These are phyloP conservation scores for Sodiomyces alkalinus DNA, from an alignment of 2,329 filamentous ascomycete species.

Conservation along the genomic window DNA sequence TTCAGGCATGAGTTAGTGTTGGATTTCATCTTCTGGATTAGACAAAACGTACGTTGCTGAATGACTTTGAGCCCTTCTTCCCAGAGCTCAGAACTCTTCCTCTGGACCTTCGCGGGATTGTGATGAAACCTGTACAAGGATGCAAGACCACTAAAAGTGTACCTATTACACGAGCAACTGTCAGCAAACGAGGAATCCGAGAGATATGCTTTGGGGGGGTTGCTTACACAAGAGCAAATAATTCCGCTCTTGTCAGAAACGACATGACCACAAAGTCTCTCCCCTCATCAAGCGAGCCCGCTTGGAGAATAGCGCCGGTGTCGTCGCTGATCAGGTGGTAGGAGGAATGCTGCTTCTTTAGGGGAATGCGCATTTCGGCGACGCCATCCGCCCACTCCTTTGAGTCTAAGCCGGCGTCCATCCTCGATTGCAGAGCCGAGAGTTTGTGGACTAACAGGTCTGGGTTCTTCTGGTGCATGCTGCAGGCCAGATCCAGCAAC, in stretches of 20 bases:
- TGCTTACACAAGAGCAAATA: slow-evolving; percentile 38
- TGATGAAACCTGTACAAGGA: slow-evolving; percentile 23
- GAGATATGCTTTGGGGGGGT: not conserved
- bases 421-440: slow-evolving; percentile 40
- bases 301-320: slow-evolving; percentile 36
- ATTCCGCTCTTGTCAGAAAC: slow-evolving; percentile 44
- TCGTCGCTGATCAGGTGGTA: slow-evolving; percentile 39
- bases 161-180: slow-evolving; percentile 18
- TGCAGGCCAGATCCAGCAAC: slow-evolving; percentile 55
- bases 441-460: slow-evolving; percentile 45
- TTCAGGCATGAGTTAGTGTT: not conserved
- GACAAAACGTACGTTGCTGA: slow-evolving; percentile 26
- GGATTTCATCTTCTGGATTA: not conserved
- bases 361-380: slow-evolving; percentile 37
- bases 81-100: slow-evolving; percentile 20
- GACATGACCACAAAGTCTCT: slow-evolving; percentile 43
- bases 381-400: slow-evolving; percentile 29
- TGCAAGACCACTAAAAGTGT: slow-evolving; percentile 38
- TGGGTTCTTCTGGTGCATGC: slow-evolving; percentile 46
- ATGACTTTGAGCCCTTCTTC: slow-evolving; percentile 27
- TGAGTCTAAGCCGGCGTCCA: slow-evolving; percentile 38
- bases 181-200: slow-evolving; percentile 7
- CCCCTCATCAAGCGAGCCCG: slow-evolving; percentile 26
- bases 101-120: slow-evolving; percentile 9
- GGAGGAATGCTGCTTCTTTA: slow-evolving; percentile 33